A percentile compares a stretch with the other conserved stretches of the same genome.
These are phyloP conservation scores for Quercus berberidifolia DNA, from an alignment of 306 rosid genomes.

Conservation along the genomic window DNA sequence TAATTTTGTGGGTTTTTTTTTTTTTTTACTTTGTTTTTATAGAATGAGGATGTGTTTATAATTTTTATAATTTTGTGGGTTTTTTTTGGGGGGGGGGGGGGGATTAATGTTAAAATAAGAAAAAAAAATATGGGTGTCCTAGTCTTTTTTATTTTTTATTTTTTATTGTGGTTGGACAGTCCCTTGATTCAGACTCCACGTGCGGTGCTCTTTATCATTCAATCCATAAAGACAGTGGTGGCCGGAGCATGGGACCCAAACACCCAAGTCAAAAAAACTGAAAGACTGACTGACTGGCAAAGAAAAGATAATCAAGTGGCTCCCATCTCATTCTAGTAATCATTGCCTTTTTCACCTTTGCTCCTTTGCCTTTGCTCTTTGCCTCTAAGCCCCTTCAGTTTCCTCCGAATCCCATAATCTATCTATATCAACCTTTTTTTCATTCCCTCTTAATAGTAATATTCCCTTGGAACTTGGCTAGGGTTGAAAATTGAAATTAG, in stretches of 20 bases:
- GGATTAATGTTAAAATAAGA: not conserved
- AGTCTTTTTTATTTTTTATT: not conserved
- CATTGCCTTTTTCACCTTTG: constrained; percentile 43
- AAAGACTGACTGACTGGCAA: constrained; percentile 21
- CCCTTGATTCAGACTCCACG: constrained; percentile 84
- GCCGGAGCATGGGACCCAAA: constrained; percentile 59
- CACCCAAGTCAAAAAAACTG: constrained; percentile 49
- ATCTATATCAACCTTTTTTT: not conserved
- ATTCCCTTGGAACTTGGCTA: not conserved
- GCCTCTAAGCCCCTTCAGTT: constrained; percentile 2
- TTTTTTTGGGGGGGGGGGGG: not conserved
- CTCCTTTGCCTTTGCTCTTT: constrained; percentile 27
- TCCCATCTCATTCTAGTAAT: constrained; percentile 64
- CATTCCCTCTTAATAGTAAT: not conserved
- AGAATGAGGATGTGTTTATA: constrained; percentile 12
- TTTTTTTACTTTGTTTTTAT: not conserved
- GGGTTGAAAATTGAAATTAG: not conserved
- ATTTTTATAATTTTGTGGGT: not conserved
- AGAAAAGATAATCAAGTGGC: constrained; percentile 54
- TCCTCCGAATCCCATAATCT: not conserved
- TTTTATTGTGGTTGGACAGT: constrained; percentile 60
- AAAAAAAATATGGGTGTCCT: constrained; percentile 14
- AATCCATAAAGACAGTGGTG: constrained; percentile 61
- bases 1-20: not conserved
- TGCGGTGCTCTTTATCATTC: constrained; percentile 79